Evolutionary conservation across 805 yeast species (phyloP), one percentile per base, ranked within the genome.

Genomic region (Blastobotrys parvus): DNA sequence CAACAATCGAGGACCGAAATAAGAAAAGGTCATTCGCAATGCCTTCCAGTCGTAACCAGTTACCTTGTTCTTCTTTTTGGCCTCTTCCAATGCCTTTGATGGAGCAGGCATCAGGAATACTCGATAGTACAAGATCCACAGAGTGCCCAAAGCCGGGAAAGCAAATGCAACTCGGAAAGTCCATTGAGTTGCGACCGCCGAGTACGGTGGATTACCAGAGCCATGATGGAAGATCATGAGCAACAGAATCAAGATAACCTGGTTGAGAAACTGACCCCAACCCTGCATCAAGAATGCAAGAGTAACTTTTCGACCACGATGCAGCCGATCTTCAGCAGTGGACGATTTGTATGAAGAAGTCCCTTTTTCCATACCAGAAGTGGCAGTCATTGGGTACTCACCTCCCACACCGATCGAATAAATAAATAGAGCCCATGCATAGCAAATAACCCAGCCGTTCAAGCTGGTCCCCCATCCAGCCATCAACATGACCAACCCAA

Each of bases 221-320:
- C 88, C 53, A 95, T 87, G 67, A 76, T 96, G 84, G 72, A 76
- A 88, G 72, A 88, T 88, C 39, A 70, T 74, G 36, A 95, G 94
- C 62, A 82, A 63, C 48, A 72, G 52, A 65, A 54, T 96, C 95
- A 54, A 87, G 82, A 69, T 85, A 79, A 62, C 96, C 95, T 51
- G 89, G 74, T 58, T 96, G 95, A 61, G 87, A 67, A 46, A 87
- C 71, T 89, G 96, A 65, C 97, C 97, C 80, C 92, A 78, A 67
- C 96, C 97, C 70, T 89, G 97, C 72, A 88, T 88, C 45, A 96
- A 90, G 65, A 89, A 89, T 8, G 67, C 67, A 43, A 49, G 46
- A 35, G 53, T 49, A 41, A 63, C 67, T 48, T 59, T 61, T 44
- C 67, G 60, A 25, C 67, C 67, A 48, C 67, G 61, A 54, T 63